These are phyloP conservation scores for Bolboschoenoplectus hybrid DNA, from an alignment of 202 grass and related monocot genomes.

Conservation along the genomic window DNA sequence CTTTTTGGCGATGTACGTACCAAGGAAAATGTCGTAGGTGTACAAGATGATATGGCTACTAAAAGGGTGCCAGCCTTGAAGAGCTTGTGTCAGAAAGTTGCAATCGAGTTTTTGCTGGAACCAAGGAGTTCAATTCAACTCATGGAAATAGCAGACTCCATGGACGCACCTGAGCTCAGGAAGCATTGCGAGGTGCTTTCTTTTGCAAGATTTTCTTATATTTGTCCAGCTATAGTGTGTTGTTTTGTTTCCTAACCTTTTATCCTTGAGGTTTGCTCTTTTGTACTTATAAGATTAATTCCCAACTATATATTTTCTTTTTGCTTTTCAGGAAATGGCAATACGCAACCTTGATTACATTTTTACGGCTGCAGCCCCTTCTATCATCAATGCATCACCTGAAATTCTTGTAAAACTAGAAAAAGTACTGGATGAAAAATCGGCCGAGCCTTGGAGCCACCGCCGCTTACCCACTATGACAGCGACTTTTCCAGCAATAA, in stretches of 20 bases:
- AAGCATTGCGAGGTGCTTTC: conserved; percentile 85
- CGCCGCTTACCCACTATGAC: conserved; percentile 85
- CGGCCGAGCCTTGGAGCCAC: conserved; percentile 74
- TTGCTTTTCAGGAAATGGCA: conserved; percentile 69
- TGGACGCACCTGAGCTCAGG: conserved; percentile 89
- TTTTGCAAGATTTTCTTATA: conserved; percentile 22
- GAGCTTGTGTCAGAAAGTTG: conserved; percentile 90
- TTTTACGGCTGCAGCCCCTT: conserved; percentile 68
- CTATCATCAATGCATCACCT: conserved; percentile 72
- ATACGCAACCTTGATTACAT: conserved; percentile 97
- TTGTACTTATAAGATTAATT: not conserved
- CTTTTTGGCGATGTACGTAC: conserved; percentile 52
- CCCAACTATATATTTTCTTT: conserved; percentile 4
- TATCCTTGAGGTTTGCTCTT: not conserved
- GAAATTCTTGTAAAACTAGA: conserved; percentile 86
- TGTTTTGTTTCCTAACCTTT: conserved; percentile 28
- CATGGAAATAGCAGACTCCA: conserved; percentile 93
- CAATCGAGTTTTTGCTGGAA: conserved; percentile 75
- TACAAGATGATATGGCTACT: conserved; percentile 36
- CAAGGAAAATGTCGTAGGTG: conserved; percentile 43
- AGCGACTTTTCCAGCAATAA: conserved; percentile 75
- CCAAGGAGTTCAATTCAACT: conserved; percentile 88
- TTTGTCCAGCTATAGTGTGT: conserved; percentile 26
- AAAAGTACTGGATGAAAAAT: conserved; percentile 78
- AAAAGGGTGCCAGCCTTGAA: conserved; percentile 70